phyloP scores from a whole-genome alignment of 129 eudicot genomes.

The Pittosporum tobira region DNA sequence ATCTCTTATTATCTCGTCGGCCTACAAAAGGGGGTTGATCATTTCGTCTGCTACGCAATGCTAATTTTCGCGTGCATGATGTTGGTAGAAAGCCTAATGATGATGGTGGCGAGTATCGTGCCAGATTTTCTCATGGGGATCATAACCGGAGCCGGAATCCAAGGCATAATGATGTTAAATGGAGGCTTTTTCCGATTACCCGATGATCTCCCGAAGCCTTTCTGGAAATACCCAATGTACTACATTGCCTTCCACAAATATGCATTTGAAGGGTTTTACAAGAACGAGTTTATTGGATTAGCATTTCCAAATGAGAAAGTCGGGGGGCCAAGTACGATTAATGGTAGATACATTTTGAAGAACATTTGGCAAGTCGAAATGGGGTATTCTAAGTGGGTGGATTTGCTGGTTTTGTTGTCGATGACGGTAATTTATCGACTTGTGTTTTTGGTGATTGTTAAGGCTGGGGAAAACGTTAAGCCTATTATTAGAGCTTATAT shows the following conservation, averaged over 20 bases:
- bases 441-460: slow-evolving; percentile 10
- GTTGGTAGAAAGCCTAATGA: slow-evolving; percentile 21
- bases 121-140: slow-evolving; percentile 24
- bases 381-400: slow-evolving; percentile 19
- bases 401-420: background rate
- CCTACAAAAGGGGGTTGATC: slow-evolving; percentile 14
- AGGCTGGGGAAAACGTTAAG: slow-evolving; percentile 14
- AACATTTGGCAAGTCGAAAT: slow-evolving; percentile 13
- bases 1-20: slow-evolving; percentile 18
- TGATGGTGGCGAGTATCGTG: slow-evolving; percentile 17
- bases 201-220: slow-evolving; percentile 19
- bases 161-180: slow-evolving; percentile 22
- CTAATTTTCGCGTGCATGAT: slow-evolving; percentile 12
- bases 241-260: slow-evolving; percentile 36
- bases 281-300: slow-evolving; percentile 44
- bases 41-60: slow-evolving; percentile 9
- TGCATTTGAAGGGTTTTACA: slow-evolving; percentile 37
- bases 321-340: slow-evolving; percentile 8
- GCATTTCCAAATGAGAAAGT: slow-evolving; percentile 13
- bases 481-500: slow-evolving; percentile 7
- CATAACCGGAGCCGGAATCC: slow-evolving; percentile 30
- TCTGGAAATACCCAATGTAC: slow-evolving; percentile 26
- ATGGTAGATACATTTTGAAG: slow-evolving; percentile 6
- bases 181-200: slow-evolving; percentile 25
- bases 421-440: slow-evolving; percentile 10